Evolutionary conservation across 73 alveolate genomes (phyloP), one percentile per base, ranked within the genome.

Genomic region (Paramecium octaurelia): DNA sequence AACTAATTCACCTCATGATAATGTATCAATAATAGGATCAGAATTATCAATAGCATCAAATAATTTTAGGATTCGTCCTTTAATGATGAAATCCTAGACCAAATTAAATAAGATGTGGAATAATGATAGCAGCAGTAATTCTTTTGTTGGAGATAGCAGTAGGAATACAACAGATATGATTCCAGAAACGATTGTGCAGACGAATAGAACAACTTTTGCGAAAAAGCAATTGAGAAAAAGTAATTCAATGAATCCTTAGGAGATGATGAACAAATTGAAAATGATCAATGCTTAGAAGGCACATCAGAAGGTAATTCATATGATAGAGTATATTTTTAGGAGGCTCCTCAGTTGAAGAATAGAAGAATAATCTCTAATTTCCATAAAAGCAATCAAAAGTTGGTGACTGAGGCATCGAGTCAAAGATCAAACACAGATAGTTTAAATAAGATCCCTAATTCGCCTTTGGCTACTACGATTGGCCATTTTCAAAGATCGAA

Each of bases 201-300:
- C 16, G 10, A n/a, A 4, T 14, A 64, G 16, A 12, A 14, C 50
- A 31, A 34, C 35, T 54, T 54, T 54, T 54, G 16, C 21, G 9
- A 64, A 64, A 64, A 64, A 34, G 12, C n/a, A 64, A 64, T 64
- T 64, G 12, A 64, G 84, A n/a, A 64, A 64, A 64, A 64, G 84
- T 64, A 64, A 64, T 34, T 64, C 84, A 7, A 64, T 64, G 84
- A 64, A 64, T 64, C 84, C 84, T 64, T 64, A 64, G 7, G 84
- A 64, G 7, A 27, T 64, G 46, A 64, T 64, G 42, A 27, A 27
- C 27, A 27, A 27, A 64, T 24, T 64, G 11, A 64, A 27, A 7
- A 6, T 4, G 3, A 8, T 64, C 1, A 31, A 64, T 40, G 21
- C 8, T 34, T 64, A 31, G 3, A 27, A 64, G n/a, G n/a, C 21